Conservation (phyloP, 2,329 filamentous ascomycete genomes). For the Juglanconis sp. region DNA sequence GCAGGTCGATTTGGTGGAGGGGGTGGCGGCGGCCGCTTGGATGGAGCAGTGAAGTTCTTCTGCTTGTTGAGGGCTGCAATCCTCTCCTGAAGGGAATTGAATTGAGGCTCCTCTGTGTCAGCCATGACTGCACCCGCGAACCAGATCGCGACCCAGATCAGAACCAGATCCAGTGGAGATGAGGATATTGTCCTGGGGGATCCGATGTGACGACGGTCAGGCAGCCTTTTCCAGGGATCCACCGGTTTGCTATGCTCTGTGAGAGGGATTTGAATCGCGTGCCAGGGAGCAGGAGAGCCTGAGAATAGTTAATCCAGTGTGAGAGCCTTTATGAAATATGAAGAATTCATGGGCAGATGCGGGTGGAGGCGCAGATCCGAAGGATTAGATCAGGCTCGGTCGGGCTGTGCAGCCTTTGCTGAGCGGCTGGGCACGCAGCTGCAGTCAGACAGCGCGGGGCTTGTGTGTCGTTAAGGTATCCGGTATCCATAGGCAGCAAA, state of each 20-base stretch:
- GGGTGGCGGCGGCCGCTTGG: conserved; percentile 43
- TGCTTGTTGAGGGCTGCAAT: conserved; percentile 63
- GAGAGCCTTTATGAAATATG: neutral
- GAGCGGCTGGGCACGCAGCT: neutral
- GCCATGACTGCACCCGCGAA: conserved; percentile 42
- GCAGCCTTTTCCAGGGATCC: neutral
- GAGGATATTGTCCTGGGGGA: neutral
- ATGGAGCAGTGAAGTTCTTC: conserved; percentile 51
- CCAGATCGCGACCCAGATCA: neutral
- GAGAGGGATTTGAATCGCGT: neutral
- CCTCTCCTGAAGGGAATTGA: conserved; percentile 58
- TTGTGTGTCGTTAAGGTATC: neutral
- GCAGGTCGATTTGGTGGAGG: conserved; percentile 42
- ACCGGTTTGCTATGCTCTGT: neutral
- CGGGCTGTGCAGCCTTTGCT: too few species aligned
- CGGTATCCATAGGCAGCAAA: neutral
- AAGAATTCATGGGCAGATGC: too few species aligned
- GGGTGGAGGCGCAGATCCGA: too few species aligned
- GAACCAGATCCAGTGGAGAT: neutral
- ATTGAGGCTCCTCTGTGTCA: conserved; percentile 60
- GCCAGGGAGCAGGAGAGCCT: neutral
- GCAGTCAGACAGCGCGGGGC: neutral
- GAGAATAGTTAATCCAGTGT: neutral
- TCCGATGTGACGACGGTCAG: neutral
- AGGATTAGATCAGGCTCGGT: too few species aligned